Evolutionary conservation across 768 basidiomycete species (phyloP), one percentile per base, ranked within the genome.

Genomic region (Pisolithus tinctorius): DNA sequence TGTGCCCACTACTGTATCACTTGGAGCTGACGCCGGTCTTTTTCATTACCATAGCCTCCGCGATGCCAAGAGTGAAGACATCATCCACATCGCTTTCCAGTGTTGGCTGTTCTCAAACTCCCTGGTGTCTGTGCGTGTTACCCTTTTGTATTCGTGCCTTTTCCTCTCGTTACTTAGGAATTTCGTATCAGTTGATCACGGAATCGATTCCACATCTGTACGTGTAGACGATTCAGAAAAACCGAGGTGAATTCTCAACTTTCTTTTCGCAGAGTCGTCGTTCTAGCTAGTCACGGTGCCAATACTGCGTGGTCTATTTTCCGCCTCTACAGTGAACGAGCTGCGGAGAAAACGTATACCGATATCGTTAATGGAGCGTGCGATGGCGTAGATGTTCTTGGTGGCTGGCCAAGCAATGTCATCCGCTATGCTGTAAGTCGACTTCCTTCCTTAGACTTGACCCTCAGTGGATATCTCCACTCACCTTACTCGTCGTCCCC

Each of bases 121-220:
- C 8, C 42, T 77, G 26, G 61, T 74, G 26, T 75, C 79, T 37
- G 79, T 80, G 56, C 39, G 75, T 59, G 25, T 11, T 11, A 11
- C 34, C 13, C 34, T 1, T 43, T 31, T 14, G 29, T 26, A 14
- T 14, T 40, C 14, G 16, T 48, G 13, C 14, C 4, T 37, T 14
- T 47, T 27, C 41, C 17, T 29, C 20, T 29, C 20, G 23, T 14
- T 10, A 26, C 49, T 51, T 44, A 54, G 48, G 27, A 13, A 45
- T 40, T 7, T 27, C 13, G 50, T 29, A 1, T 36, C 48, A 81
- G 79, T 66, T 81, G 40, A 51, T 79, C 45, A 73, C 70, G 48
- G 78, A 80, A 57, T 78, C 77, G 0, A 68, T 77, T 36, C 79
- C 80, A 6, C 77, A 79, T 55, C 65, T 81, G 39, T 72, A 69